Evolutionary conservation across 2,329 filamentous ascomycete species (phyloP).

Genomic region (Chalaropsis thielavioides): DNA sequence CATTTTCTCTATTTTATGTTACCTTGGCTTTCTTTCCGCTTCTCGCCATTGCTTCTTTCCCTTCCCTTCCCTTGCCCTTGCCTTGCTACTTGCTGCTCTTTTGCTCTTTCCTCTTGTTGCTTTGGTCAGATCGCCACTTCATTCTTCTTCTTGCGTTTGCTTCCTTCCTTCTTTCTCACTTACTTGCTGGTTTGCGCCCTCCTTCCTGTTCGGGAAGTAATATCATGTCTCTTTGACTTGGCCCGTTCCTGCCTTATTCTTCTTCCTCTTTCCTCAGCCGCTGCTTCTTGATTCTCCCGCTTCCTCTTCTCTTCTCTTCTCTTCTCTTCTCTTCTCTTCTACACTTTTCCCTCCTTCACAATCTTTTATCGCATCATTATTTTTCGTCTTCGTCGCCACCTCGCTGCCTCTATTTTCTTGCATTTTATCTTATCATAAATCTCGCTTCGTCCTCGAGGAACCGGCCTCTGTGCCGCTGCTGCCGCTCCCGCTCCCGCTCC

Average conservation of each 20-base stretch:
- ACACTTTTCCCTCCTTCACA: neutral
- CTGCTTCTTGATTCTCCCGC: neutral
- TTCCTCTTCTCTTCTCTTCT: neutral
- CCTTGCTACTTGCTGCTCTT: neutral
- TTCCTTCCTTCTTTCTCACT: neutral
- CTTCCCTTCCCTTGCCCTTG: neutral
- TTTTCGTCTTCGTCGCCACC: neutral
- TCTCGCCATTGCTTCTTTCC: neutral
- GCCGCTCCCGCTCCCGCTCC: neutral
- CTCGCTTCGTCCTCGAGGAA: neutral
- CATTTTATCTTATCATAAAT: neutral
- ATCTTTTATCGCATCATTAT: neutral
- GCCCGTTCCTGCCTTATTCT: neutral
- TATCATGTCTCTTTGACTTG: neutral
- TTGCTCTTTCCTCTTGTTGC: neutral
- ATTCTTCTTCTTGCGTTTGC: neutral
- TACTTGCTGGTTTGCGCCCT: neutral
- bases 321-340: neutral
- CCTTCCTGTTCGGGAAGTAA: neutral
- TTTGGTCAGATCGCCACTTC: neutral
- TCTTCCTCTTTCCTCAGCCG: neutral
- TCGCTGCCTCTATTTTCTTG: neutral
- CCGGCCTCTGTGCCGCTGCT: neutral
- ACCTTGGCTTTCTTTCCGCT: neutral
- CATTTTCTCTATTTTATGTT: neutral